phyloP scores from a whole-genome alignment of 768 basidiomycete genomes.

The Mycena crocata region DNA sequence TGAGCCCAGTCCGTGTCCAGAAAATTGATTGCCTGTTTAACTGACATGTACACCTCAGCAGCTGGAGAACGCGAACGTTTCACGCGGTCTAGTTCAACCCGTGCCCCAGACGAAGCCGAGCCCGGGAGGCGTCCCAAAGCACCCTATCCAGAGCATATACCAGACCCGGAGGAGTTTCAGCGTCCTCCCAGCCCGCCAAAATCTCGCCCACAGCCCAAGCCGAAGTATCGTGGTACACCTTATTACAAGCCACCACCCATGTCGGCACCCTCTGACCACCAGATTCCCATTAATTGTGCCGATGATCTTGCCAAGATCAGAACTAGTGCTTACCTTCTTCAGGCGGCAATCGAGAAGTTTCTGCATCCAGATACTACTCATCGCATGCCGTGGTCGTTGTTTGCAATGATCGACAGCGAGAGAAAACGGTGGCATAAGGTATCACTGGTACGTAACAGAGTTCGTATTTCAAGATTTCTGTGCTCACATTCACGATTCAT shows the following conservation, averaged over 20 bases:
- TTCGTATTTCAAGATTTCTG: neutral
- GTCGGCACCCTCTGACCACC: neutral
- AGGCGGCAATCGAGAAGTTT: neutral
- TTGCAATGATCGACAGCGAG: neutral
- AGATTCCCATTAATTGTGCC: neutral
- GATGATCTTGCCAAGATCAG: neutral
- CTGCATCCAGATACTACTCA: neutral
- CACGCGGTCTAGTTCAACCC: neutral
- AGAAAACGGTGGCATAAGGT: neutral
- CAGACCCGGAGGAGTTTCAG: neutral
- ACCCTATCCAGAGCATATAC: neutral
- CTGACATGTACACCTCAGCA: neutral
- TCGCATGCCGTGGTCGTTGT: neutral
- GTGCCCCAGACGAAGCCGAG: neutral
- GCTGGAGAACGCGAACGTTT: neutral
- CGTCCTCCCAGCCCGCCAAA: slow-evolving; percentile 7
- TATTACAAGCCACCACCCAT: neutral
- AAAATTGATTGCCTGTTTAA: neutral
- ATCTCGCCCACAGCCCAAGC: neutral
- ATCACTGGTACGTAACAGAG: neutral
- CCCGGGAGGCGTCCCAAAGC: neutral
- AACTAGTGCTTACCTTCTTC: neutral
- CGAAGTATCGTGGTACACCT: neutral
- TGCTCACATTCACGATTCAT: neutral
- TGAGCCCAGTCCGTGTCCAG: neutral